These are phyloP conservation scores for Cryomyces minteri DNA, from an alignment of 495 filamentous ascomycete genomes.

Conservation along the genomic window DNA sequence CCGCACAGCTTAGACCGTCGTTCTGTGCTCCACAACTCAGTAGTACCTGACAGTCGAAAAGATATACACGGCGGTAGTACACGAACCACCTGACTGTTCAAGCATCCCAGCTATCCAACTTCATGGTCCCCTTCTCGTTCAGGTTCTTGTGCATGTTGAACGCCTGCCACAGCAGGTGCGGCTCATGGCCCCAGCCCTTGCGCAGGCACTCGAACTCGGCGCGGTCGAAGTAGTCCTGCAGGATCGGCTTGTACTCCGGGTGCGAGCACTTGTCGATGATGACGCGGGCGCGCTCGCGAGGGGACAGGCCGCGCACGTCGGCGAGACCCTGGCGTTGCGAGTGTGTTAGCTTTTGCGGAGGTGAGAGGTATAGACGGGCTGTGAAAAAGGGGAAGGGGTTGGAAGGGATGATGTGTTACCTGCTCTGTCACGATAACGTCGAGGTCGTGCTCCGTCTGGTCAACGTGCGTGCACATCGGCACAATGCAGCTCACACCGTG, in stretches of 20 bases:
- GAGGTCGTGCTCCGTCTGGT: slow-evolving; percentile 84
- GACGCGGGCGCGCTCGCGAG: slow-evolving; percentile 63
- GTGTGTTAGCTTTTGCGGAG: no score
- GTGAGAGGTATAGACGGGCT: background rate
- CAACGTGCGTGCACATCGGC: slow-evolving; percentile 82
- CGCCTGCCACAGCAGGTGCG: slow-evolving; percentile 62
- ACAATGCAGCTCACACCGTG: slow-evolving; percentile 76
- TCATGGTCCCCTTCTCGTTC: slow-evolving; percentile 69
- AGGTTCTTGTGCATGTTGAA: slow-evolving; percentile 86
- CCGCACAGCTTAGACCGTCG: no score
- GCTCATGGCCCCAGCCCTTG: slow-evolving; percentile 84
- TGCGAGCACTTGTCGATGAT: slow-evolving; percentile 85
- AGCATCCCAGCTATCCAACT: slow-evolving; percentile 37
- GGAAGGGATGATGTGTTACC: slow-evolving; percentile 4
- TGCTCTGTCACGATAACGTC: slow-evolving; percentile 79
- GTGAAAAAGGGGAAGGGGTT: background rate
- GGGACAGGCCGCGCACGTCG: slow-evolving; percentile 67
- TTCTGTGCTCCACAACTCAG: background rate
- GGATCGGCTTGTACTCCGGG: slow-evolving; percentile 67
- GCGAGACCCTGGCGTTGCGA: slow-evolving; percentile 38
- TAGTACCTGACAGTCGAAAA: background rate
- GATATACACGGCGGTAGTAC: no score
- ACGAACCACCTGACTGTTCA: background rate
- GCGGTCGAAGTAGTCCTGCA: slow-evolving; percentile 69
- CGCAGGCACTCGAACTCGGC: slow-evolving; percentile 74